These are phyloP conservation scores for Penicillium coprophilum DNA, from an alignment of 495 filamentous ascomycete genomes.

Conservation along the genomic window DNA sequence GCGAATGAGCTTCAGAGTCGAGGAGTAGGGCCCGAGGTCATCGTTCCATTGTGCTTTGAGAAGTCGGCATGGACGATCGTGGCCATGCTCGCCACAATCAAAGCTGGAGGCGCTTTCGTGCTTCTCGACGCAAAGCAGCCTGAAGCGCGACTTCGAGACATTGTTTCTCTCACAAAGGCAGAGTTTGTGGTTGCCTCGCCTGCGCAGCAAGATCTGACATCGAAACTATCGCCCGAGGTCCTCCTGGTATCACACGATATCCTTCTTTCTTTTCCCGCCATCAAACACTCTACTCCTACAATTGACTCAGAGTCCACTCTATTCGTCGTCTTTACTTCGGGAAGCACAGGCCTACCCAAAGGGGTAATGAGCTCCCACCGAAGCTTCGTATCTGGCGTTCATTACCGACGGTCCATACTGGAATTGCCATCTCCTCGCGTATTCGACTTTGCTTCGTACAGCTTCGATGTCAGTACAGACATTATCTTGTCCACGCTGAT, in stretches of 20 bases:
- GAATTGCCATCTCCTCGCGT: slow-evolving; percentile 21
- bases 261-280: too few relatives aligned
- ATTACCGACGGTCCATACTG: too few relatives aligned
- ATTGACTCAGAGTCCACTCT: too few relatives aligned
- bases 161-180: slow-evolving; percentile 42
- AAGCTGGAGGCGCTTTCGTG: slow-evolving; percentile 36
- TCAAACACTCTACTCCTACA: too few relatives aligned
- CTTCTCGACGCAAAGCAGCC: slow-evolving; percentile 51
- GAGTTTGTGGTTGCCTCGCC: slow-evolving; percentile 29
- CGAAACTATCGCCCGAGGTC: too few relatives aligned
- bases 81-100: slow-evolving; percentile 43
- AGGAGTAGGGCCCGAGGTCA: slow-evolving; percentile 32
- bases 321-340: slow-evolving; percentile 42
- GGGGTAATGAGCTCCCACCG: slow-evolving; percentile 27
- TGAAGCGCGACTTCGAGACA: slow-evolving; percentile 43
- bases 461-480: slow-evolving; percentile 42
- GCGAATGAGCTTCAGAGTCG: slow-evolving; percentile 30
- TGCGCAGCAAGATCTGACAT: too few relatives aligned
- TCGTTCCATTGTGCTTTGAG: slow-evolving; percentile 48
- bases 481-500: slow-evolving; percentile 44
- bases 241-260: too few relatives aligned
- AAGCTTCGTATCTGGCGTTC: too few relatives aligned
- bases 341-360: slow-evolving; percentile 41
- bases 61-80: slow-evolving; percentile 47
- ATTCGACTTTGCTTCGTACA: slow-evolving; percentile 46